Base-by-base conservation (phyloP, 129 eudicot species). In the Chrysanthemum lavandulifolium region DNA sequence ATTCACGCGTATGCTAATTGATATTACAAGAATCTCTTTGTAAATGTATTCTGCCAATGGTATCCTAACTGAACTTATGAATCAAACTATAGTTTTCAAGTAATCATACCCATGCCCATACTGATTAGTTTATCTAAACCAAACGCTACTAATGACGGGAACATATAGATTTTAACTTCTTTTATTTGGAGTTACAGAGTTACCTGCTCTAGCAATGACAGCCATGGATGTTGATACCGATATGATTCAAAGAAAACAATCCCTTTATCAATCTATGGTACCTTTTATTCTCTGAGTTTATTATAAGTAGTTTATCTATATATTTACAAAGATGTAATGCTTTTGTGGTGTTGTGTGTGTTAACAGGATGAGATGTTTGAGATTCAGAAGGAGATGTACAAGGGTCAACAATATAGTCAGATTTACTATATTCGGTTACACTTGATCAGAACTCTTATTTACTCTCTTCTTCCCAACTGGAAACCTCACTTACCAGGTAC, bases 341-440 rank as follows among this genome's bases (percentile, higher is more conserved):
- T 40, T 7, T 40, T 40, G 47, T 14, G 54, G 47, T 58, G 15
- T 78, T 2, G 3, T 51, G 23, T 11, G 72, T 13, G 47, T 40
- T 8, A 62, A 66, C 81, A 90, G 97, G 96, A 87, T 79, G 97
- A 81, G 43, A 63, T 74, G 13, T 94, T 87, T 78, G 73, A 79
- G 90, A 87, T 94, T 65, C 87, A 82, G 56, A 94, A 86, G 61
- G 97, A 87, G 83, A 86, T 77, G 82, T 93, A 93, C 81, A 87
- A 79, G 61, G 98, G 98, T 58, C 98, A 93, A 75, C 98, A 93
- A 68, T 93, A 93, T 75, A 93, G 98, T 72, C 98, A 90, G 55
- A 85, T 93, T 13, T 93, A 93, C 73, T 89, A 85, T 72, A 89
- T 91, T 11, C 78, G 98, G 75, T 89, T 93, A 69, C 92, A 87